Conservation (phyloP, 202 grass and related monocot species). For the Miscanthus sacchariflorus region DNA sequence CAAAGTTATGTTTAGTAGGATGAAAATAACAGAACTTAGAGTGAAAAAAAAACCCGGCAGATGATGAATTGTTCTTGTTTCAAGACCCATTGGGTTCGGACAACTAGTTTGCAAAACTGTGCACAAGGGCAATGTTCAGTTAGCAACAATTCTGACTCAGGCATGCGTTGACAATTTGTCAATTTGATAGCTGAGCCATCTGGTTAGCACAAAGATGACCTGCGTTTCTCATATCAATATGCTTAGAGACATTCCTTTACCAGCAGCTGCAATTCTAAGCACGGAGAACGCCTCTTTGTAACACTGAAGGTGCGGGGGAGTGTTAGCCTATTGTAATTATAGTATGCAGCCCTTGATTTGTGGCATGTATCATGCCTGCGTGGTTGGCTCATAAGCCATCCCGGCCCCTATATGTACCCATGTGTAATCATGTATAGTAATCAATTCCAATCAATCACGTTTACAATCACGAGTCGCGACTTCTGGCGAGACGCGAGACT, state of each 20-base stretch:
- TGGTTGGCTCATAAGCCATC: too few species aligned
- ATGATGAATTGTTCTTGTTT: neutral
- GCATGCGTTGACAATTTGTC: neutral
- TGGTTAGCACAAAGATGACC: neutral
- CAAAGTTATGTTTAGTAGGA: slow-evolving; percentile 33
- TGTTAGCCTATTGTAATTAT: too few species aligned
- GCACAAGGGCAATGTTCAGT: neutral
- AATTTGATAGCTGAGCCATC: neutral
- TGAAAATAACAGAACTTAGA: slow-evolving; percentile 43
- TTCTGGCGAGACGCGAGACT: too few species aligned
- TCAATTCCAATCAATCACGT: too few species aligned
- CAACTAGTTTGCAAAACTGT: neutral
- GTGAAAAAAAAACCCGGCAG: neutral
- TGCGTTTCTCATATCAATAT: neutral
- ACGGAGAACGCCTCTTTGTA: neutral
- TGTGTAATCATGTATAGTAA: too few species aligned
- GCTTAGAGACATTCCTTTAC: neutral
- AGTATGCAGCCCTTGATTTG: too few species aligned
- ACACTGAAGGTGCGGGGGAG: too few species aligned
- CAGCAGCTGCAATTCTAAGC: neutral
- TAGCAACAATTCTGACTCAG: neutral
- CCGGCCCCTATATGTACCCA: too few species aligned
- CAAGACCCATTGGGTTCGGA: neutral
- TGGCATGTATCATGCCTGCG: too few species aligned
- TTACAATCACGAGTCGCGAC: too few species aligned